Evolutionary conservation across 768 basidiomycete species (phyloP), one percentile per base, ranked within the genome.

Genomic region (Gloeophyllum trabeum): DNA sequence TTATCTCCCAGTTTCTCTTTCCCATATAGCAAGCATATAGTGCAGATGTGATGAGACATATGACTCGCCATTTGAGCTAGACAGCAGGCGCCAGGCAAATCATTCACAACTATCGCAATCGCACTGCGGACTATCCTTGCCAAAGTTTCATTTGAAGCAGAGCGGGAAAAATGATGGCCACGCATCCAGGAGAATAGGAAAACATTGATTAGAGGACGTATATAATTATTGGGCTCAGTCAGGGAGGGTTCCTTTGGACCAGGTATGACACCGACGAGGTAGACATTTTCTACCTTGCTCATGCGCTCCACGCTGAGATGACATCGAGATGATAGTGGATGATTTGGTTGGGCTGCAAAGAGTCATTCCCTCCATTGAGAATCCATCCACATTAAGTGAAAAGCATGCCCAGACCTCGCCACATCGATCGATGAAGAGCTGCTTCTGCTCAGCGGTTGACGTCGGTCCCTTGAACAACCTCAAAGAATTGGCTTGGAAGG

Each of bases 261-360:
- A 10, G 51, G 48, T 14, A 54, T 44, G 16, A 52, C 41, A 2
- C 45, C 51, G 19, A 39, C 47, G 10, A 50, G 43, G 37, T 54
- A 63, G 44, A 66, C 51, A 41, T 62, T 58, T 45, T 66, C 59
- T 0, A 55, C 50, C 24, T 55, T 51, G n/a, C n/a, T n/a, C n/a
- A n/a, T n/a, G n/a, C n/a, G n/a, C n/a, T n/a, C n/a, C n/a, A n/a
- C n/a, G n/a, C n/a, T n/a, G n/a, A n/a, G n/a, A n/a, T n/a, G n/a
- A n/a, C n/a, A n/a, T n/a, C n/a, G n/a, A n/a, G n/a, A n/a, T n/a
- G n/a, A n/a, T n/a, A n/a, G n/a, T n/a, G n/a, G n/a, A n/a, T n/a
- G n/a, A n/a, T n/a, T n/a, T n/a, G n/a, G n/a, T n/a, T n/a, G n/a
- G n/a, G n/a, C n/a, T n/a, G n/a, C n/a, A n/a, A n/a, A n/a, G n/a